A percentile compares a stretch with the other conserved stretches of the same genome.
Evolutionary conservation across 2,329 filamentous ascomycete genomes (phyloP).

Genomic region (Monilinia polystroma): DNA sequence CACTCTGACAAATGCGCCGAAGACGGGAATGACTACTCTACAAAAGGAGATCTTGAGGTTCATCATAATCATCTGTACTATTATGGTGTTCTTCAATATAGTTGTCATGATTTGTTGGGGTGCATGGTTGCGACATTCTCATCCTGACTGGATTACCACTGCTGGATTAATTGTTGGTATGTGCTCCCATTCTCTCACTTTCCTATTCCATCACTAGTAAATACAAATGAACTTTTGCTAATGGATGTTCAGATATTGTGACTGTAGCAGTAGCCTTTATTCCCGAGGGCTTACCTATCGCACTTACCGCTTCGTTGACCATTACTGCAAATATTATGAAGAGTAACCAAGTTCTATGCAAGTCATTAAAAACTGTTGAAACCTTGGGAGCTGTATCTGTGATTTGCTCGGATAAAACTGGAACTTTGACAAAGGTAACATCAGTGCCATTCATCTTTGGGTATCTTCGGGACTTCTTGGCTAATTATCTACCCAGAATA

Average conservation of each 20-base stretch:
- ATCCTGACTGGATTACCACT: slow-evolving; percentile 70
- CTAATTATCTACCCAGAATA: slow-evolving; percentile 49
- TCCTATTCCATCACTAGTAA: slow-evolving; percentile 35
- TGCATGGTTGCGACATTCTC: slow-evolving; percentile 61
- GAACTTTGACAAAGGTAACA: slow-evolving; percentile 55
- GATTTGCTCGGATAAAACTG: slow-evolving; percentile 76
- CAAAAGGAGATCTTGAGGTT: slow-evolving; percentile 72
- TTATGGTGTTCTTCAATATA: slow-evolving; percentile 64
- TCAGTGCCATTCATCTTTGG: slow-evolving; percentile 1
- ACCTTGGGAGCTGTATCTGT: slow-evolving; percentile 71
- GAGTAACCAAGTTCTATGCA: slow-evolving; percentile 74
- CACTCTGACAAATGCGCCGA: slow-evolving; percentile 66
- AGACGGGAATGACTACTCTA: slow-evolving; percentile 63
- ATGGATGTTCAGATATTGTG: slow-evolving; percentile 4
- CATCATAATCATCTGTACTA: slow-evolving; percentile 63
- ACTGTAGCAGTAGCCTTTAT: slow-evolving; percentile 63
- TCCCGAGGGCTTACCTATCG: slow-evolving; percentile 69
- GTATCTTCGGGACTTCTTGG: neutral
- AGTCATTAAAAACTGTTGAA: slow-evolving; percentile 74
- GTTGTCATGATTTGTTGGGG: slow-evolving; percentile 68
- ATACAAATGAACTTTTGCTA: neutral
- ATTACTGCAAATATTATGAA: slow-evolving; percentile 75
- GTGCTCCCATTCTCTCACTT: slow-evolving; percentile 57
- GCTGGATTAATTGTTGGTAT: slow-evolving; percentile 63
- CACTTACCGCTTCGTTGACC: slow-evolving; percentile 66